These are phyloP conservation scores for Alternaria brassicicola DNA, from an alignment of 2,329 filamentous ascomycete genomes.

Conservation along the genomic window DNA sequence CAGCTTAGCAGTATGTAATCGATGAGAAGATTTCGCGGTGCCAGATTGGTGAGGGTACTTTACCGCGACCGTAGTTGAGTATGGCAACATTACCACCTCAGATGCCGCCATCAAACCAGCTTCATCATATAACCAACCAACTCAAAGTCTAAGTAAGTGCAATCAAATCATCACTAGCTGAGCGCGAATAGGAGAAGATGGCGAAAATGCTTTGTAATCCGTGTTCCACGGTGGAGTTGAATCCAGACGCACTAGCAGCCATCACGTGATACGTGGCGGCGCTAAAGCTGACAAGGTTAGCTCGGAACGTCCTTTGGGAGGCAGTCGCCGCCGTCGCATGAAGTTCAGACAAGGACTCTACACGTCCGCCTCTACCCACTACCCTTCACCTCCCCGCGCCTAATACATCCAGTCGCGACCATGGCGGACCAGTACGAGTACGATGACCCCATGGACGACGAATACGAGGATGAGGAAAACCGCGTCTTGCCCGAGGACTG, in stretches of 20 bases:
- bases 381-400: constrained; percentile 3
- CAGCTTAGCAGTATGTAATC: background rate
- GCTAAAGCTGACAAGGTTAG: constrained; percentile 6
- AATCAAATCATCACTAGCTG: background rate
- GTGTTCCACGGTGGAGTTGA: background rate
- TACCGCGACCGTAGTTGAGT: background rate
- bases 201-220: background rate
- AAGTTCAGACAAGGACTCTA: constrained; percentile 26
- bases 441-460: constrained; percentile 50
- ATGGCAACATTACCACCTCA: background rate
- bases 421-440: constrained; percentile 55
- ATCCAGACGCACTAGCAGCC: background rate
- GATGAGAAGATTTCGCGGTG: background rate
- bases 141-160: background rate
- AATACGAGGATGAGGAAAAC: constrained; percentile 67
- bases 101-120: background rate
- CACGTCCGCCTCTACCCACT: constrained; percentile 18
- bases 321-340: constrained; percentile 33
- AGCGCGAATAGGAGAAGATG: background rate
- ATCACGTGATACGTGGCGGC: background rate
- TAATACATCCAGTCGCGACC: constrained; percentile 21
- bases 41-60: background rate
- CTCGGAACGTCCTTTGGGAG: constrained; percentile 26
- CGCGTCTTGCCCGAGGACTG: constrained; percentile 92
- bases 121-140: background rate